phyloP scores from a whole-genome alignment of 495 filamentous ascomycete species.

The Rostrohypoxylon terebratum region DNA sequence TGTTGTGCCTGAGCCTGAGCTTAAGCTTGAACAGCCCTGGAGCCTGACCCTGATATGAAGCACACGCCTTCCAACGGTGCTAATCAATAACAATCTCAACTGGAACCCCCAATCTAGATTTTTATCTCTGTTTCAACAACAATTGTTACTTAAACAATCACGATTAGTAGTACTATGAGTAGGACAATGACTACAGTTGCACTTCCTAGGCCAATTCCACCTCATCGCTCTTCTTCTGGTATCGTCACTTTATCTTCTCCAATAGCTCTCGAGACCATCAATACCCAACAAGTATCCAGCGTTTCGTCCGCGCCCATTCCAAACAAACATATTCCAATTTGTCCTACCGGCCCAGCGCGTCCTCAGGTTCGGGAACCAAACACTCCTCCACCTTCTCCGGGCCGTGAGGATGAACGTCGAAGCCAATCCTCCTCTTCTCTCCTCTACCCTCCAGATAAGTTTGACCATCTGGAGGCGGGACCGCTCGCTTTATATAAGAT shows the following conservation, averaged over 20 bases:
- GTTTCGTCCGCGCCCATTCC: slow-evolving; percentile 71
- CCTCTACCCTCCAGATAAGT: slow-evolving; percentile 76
- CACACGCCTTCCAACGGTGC: slow-evolving; percentile 15
- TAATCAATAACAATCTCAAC: neutral
- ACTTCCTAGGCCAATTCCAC: slow-evolving; percentile 62
- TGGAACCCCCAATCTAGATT: too few relatives aligned
- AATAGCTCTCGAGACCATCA: slow-evolving; percentile 63
- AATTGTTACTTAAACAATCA: slow-evolving; percentile 17
- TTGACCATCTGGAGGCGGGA: slow-evolving; percentile 63
- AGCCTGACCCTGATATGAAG: slow-evolving; percentile 31
- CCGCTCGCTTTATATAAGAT: slow-evolving; percentile 78
- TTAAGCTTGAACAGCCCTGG: neutral
- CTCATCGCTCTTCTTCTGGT: slow-evolving; percentile 60
- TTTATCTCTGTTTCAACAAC: slow-evolving; percentile 2
- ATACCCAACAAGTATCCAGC: slow-evolving; percentile 51
- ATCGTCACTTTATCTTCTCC: slow-evolving; percentile 61
- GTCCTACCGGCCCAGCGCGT: slow-evolving; percentile 78
- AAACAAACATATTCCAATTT: slow-evolving; percentile 89
- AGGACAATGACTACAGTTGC: slow-evolving; percentile 65
- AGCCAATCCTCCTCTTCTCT: slow-evolving; percentile 71
- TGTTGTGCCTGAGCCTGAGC: slow-evolving; percentile 1
- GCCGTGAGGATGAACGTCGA: slow-evolving; percentile 58
- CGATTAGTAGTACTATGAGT: slow-evolving; percentile 29
- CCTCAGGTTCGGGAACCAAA: slow-evolving; percentile 64
- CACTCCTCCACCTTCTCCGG: slow-evolving; percentile 75